Base-by-base conservation (phyloP, 2,329 filamentous ascomycete genomes). In the Calonectria pteridis region DNA sequence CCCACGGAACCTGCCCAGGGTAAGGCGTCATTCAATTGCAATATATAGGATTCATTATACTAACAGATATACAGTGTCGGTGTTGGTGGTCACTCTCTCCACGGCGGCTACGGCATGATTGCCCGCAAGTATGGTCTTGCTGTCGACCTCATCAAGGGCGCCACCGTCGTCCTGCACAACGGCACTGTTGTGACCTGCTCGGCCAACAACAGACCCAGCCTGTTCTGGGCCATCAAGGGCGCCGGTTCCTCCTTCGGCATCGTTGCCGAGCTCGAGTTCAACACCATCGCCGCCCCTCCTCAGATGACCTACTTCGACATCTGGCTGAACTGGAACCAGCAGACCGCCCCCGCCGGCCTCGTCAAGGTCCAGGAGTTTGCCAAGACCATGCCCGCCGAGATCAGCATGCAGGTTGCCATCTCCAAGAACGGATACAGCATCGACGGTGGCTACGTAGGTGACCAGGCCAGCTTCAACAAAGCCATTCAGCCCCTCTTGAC, bases 1-100 rank as follows among this genome's bases (percentile, higher is more conserved):
- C 86, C 49, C 88, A 90, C 71, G 88, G 89, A 35, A 89, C 88
- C 7, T 90, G 89, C 76, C 87, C 88, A 2, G 87, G 85, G 87
- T 88, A 77, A 81, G 85, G 73, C 20, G 10, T 33, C 0, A 53
- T 6, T 10, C 53, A 5, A 43, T 28, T n/a, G 2, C 1, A 63
- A n/a, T 16, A 16, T 40, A 9, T n/a, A n/a, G n/a, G n/a, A n/a
- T n/a, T n/a, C n/a, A n/a, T 7, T 6, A 14, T 53, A 16, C 73
- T 80, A 59, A 79, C n/a, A 14, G 26, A 2, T 7, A 5, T 10
- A 5, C 5, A 79, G 79, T 49, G 81, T 83, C 29, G 82, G 82
- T 20, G 67, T 83, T 10, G 80, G 77, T 23, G 82, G 82, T n/a
- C 82, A 82, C 69, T 77, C 79, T 2, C 75, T 80, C 16, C 78